Evolutionary conservation across 768 basidiomycete genomes (phyloP), one percentile per base, ranked within the genome.

Genomic region (Glaciozyma antarctica): DNA sequence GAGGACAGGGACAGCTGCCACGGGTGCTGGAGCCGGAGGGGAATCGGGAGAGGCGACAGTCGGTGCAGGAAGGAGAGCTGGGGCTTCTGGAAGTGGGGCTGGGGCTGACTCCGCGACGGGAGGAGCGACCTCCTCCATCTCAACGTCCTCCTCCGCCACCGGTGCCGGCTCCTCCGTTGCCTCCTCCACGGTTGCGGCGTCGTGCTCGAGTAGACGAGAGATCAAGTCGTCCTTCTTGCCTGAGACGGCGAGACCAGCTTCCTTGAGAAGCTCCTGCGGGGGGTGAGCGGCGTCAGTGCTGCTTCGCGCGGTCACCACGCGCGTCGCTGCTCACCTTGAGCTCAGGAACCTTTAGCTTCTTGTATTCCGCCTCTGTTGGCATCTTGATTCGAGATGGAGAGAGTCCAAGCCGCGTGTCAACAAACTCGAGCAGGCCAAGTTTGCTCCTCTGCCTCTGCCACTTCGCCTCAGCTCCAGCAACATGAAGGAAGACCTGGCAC

Each of bases 181-280:
- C 5, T 22, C n/a, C 24, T 22, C 13, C 24, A 28, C 52, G 1
- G 53, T 44, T 16, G 28, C 44, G 22, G 15, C 30, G 53, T 65
- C 51, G 13, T 41, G 26, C 21, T 70, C 51, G 15, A 48, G 19
- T 2, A 71, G 55, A 3, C 69, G 58, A 7, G 28, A 48, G 32
- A 71, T 60, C 30, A 71, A 58, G 58, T 65, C 63, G 6, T 63
- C 61, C 59, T 71, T 71, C 49, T 62, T 62, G 34, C 69, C 69
- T 0, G 66, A 48, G 15, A 58, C 26, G 17, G 69, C 58, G 2
- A 67, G 34, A 9, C 30, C 32, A 21, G 58, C 54, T 3, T 52
- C 55, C 24, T 52, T 60, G 21, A 71, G 55, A 3, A 65, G 13
- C 5, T 71, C 66, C 69, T 71, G 61, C 49, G 13, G 24, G n/a